Percentiles rank a stretch among this genome's conserved stretches.
phyloP scores from a whole-genome alignment of 805 yeast genomes.

The Grigorovia humatica region DNA sequence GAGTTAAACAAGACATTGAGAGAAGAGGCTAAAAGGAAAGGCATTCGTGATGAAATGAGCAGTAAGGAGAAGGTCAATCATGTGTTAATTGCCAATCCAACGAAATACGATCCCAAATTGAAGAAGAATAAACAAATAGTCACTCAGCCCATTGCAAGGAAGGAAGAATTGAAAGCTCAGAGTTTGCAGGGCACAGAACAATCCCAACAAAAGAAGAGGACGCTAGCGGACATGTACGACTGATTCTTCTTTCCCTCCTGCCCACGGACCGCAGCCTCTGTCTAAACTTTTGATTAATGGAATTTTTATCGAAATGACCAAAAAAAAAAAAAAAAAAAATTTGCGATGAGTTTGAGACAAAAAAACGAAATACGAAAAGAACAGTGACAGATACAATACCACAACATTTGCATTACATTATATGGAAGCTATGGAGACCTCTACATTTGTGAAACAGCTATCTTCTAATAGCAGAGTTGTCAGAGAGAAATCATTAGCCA shows the following conservation, averaged over 20 bases:
- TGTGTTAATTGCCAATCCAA: conserved; percentile 29
- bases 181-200: conserved; percentile 17
- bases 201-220: conserved; percentile 8
- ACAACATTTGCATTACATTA: too few species aligned
- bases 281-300: too few species aligned
- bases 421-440: conserved; percentile 30
- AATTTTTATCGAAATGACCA: too few species aligned
- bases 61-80: conserved; percentile 19
- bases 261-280: too few species aligned
- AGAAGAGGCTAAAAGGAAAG: conserved; percentile 28
- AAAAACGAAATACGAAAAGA: too few species aligned
- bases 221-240: conserved; percentile 17
- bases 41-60: conserved; percentile 20
- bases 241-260: conserved; percentile 5
- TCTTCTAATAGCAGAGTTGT: conserved; percentile 71
- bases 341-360: conserved; percentile 6
- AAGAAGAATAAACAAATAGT: conserved; percentile 4
- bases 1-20: conserved; percentile 42
- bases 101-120: conserved; percentile 22
- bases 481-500: conserved; percentile 62
- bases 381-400: background rate
- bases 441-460: conserved; percentile 61
- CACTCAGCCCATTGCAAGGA: background rate
- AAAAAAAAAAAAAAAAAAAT: background rate
- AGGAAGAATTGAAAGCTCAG: conserved; percentile 10